Base-by-base conservation (phyloP, 2,329 filamentous ascomycete species). In the Lasiodiplodia hormozganensis region DNA sequence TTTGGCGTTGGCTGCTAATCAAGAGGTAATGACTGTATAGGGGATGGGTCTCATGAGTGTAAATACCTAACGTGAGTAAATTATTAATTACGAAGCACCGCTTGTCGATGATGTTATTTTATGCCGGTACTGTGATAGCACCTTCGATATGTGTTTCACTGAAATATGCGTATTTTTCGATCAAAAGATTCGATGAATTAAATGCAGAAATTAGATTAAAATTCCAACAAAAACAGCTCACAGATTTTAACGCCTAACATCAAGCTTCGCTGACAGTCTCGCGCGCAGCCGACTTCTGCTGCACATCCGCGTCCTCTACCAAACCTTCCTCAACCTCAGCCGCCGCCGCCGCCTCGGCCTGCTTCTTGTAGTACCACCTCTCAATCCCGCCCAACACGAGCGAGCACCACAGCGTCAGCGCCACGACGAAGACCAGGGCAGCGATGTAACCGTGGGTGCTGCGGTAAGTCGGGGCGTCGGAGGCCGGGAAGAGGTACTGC, bases 1-100 rank as follows among this genome's bases (percentile, higher is more conserved):
- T 80, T 79, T 72, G 76, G 77, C 0, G 68, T 52, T 12, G 60
- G 53, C 7, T 67, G 67, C 52, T 65, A 3, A 68, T 54, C 18
- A 16, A 7, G 51, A n/a, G 8, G 43, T 21, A 11, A 21, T 21
- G 3, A 3, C 43, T 47, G 43, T 47, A n/a, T 18, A 47, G 43
- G 18, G 43, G n/a, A 11, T 21, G 43, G 7, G 4, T 47, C 2
- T n/a, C 43, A n/a, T 21, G 1, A 21, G 10, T 47, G 43, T 47
- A 47, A n/a, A 47, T 47, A 47, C 4, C 40, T 34, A 34, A 34
- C 5, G 31, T 34, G 31, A 34, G 31, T 34, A 34, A 2, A 34
- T 34, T 34, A 40, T 14, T 40, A 16, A 40, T 12, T 12, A 40
- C 14, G 14, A 16, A 40, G 38, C 6, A 43, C 14, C 6, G 16